Evolutionary conservation across 306 rosid species (phyloP).

Genomic region (Cicer arietinum): DNA sequence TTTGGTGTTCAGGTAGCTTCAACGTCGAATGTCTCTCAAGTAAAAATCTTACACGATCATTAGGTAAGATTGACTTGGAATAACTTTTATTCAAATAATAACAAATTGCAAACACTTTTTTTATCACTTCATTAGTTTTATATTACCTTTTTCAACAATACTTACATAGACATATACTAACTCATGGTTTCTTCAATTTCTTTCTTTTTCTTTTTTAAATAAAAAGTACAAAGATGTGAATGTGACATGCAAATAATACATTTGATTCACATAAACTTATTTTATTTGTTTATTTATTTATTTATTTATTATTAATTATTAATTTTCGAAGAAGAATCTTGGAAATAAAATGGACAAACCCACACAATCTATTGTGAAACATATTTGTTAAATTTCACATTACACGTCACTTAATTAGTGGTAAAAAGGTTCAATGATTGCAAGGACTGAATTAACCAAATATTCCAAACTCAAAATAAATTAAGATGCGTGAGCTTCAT

Average conservation of each 20-base stretch:
- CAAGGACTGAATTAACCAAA: slow-evolving; percentile 8
- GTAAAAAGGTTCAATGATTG: slow-evolving; percentile 30
- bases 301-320: no score
- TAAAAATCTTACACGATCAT: slow-evolving; percentile 1
- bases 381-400: not conserved
- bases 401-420: not conserved
- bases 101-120: slow-evolving; percentile 16
- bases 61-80: not conserved
- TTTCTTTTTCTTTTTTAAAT: not conserved
- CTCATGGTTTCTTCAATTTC: not conserved
- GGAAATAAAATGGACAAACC: slow-evolving; percentile 36
- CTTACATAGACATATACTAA: not conserved
- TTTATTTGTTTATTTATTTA: not conserved
- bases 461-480: not conserved
- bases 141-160: not conserved
- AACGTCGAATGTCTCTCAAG: not conserved
- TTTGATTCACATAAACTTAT: not conserved
- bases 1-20: slow-evolving; percentile 2
- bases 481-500: slow-evolving; percentile 46
- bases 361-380: slow-evolving; percentile 28
- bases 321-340: not conserved
- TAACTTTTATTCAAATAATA: not conserved
- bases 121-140: not conserved
- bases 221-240: not conserved
- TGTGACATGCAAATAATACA: not conserved